Conservation (phyloP, 83 land plant species). For the Diphasiastrum complanatum region DNA sequence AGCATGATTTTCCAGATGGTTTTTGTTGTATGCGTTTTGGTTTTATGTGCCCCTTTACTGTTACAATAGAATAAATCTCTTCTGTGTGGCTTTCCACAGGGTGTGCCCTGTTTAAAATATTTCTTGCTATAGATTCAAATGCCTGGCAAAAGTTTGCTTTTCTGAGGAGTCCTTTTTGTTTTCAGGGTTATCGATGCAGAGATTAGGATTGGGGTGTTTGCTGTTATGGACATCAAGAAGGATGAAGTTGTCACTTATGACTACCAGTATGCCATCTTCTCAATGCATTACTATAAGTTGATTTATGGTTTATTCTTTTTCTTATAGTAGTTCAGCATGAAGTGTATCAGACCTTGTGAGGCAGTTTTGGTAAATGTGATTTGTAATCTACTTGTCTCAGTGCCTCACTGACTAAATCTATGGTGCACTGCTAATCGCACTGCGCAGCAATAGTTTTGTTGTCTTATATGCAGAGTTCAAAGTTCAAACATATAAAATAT, state of each 20-base stretch:
- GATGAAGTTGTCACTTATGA: constrained; percentile 71
- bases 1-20: no score
- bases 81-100: no score
- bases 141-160: not conserved
- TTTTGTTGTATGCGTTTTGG: no score
- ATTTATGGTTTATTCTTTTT: not conserved
- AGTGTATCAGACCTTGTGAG: no score
- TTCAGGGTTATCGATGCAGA: constrained; percentile 73
- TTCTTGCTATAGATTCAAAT: no score
- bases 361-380: not conserved
- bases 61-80: no score
- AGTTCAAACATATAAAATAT: no score
- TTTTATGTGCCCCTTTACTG: no score
- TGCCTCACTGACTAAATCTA: not conserved
- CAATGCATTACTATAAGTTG: not conserved
- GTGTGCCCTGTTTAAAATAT: no score
- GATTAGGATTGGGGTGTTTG: constrained; percentile 83
- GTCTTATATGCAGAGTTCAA: no score
- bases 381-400: not conserved
- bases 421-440: not conserved
- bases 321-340: not conserved
- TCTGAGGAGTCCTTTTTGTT: constrained; percentile 1
- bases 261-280: constrained; percentile 50
- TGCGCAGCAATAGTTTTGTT: no score
- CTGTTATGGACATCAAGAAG: constrained; percentile 48